Percentiles rank a stretch among this genome's conserved stretches.
Conservation (phyloP, 108 stramenopile genomes). For the Skeletonema potamos region DNA sequence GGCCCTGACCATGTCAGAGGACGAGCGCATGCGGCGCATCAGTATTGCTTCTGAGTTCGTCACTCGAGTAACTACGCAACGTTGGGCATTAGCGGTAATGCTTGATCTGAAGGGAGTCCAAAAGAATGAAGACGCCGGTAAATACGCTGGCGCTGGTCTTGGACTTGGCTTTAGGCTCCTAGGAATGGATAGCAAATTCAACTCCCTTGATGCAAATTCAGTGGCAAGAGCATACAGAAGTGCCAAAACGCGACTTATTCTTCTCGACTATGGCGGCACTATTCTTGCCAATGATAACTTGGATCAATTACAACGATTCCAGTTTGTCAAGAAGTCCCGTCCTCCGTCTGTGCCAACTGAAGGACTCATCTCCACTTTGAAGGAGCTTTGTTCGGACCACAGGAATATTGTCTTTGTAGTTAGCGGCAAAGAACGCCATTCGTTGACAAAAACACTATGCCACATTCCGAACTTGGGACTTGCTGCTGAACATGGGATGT, state of each 20-base stretch:
- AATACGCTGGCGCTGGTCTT: slow-evolving; percentile 88
- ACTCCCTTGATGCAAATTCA: slow-evolving; percentile 61
- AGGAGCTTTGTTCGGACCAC: slow-evolving; percentile 79
- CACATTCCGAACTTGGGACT: slow-evolving; percentile 83
- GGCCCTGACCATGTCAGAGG: slow-evolving; percentile 77
- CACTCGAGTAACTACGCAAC: slow-evolving; percentile 88
- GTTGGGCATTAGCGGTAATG: slow-evolving; percentile 91
- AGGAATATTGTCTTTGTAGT: slow-evolving; percentile 92
- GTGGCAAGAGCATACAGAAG: slow-evolving; percentile 79
- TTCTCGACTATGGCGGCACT: slow-evolving; percentile 97
- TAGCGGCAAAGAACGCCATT: slow-evolving; percentile 85
- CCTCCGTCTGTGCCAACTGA: slow-evolving; percentile 67
- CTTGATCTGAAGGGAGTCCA: slow-evolving; percentile 88
- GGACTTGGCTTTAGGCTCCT: slow-evolving; percentile 93
- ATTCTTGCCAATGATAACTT: slow-evolving; percentile 92
- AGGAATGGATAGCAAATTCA: slow-evolving; percentile 85
- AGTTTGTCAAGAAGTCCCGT: slow-evolving; percentile 91
- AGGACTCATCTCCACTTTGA: slow-evolving; percentile 72
- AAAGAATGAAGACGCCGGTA: slow-evolving; percentile 71
- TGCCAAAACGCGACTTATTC: slow-evolving; percentile 79
- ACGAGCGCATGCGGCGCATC: slow-evolving; percentile 79
- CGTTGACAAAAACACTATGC: slow-evolving; percentile 76
- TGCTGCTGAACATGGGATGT: slow-evolving; percentile 94
- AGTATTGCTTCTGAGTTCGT: slow-evolving; percentile 89
- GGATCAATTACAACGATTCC: slow-evolving; percentile 79